These are phyloP conservation scores for Botrytis porri DNA, from an alignment of 2,329 filamentous ascomycete species.

Conservation along the genomic window DNA sequence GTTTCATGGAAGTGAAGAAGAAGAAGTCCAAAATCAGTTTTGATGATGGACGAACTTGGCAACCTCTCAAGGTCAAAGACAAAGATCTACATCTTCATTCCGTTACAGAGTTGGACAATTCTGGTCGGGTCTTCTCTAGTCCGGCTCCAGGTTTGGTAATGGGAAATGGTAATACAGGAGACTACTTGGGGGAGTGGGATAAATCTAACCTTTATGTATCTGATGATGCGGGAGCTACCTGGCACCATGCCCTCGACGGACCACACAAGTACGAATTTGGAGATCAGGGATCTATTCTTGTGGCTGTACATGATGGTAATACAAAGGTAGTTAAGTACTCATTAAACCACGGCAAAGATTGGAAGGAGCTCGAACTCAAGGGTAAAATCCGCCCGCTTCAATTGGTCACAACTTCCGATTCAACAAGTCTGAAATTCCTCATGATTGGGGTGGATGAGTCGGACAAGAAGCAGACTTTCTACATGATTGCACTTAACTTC, in stretches of 20 bases:
- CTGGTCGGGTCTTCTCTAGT: slow-evolving; percentile 87
- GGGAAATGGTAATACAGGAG: slow-evolving; percentile 88
- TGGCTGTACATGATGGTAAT: slow-evolving; percentile 69
- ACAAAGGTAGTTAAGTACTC: slow-evolving; percentile 72
- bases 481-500: slow-evolving; percentile 80
- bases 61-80: slow-evolving; percentile 64
- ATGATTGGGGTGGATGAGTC: slow-evolving; percentile 63
- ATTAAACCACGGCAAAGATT: slow-evolving; percentile 82
- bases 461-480: slow-evolving; percentile 51
- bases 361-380: slow-evolving; percentile 70
- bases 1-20: slow-evolving; percentile 55
- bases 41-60: slow-evolving; percentile 88
- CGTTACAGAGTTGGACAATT: slow-evolving; percentile 77
- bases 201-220: slow-evolving; percentile 84
- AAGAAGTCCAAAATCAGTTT: slow-evolving; percentile 84
- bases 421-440: slow-evolving; percentile 88
- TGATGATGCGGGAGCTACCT: slow-evolving; percentile 83
- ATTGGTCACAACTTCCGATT: slow-evolving; percentile 87
- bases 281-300: slow-evolving; percentile 82
- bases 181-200: slow-evolving; percentile 64
- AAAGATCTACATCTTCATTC: slow-evolving; percentile 82
- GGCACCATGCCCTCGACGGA: slow-evolving; percentile 71
- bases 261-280: slow-evolving; percentile 97
- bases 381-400: slow-evolving; percentile 67
- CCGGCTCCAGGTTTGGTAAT: slow-evolving; percentile 90